These are phyloP conservation scores for Lycium barbarum DNA, from an alignment of 257 asterid genomes.

Conservation along the genomic window DNA sequence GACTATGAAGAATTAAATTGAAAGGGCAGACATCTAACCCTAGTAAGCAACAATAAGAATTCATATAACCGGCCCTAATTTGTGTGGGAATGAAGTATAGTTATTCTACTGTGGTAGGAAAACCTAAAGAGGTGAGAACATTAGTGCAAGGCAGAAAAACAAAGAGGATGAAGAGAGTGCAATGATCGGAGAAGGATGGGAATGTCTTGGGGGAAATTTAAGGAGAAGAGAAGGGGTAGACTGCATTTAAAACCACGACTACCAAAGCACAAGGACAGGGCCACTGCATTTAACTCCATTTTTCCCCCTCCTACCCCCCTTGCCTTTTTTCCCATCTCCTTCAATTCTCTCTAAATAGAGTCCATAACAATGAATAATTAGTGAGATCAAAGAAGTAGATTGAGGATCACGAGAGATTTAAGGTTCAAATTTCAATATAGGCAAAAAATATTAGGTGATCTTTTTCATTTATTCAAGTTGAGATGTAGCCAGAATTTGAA, in stretches of 20 bases:
- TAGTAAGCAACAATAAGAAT: not conserved
- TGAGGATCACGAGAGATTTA: too few species aligned
- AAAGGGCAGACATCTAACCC: not conserved
- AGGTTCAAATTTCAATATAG: too few species aligned
- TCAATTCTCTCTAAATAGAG: not conserved
- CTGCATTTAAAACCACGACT: conserved; percentile 50
- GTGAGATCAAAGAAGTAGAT: too few species aligned
- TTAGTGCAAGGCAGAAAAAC: not conserved
- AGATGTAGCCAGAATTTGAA: too few species aligned
- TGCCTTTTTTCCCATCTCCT: conserved; percentile 25
- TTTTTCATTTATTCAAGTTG: too few species aligned
- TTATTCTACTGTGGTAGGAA: not conserved
- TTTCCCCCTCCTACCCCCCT: conserved; percentile 31
- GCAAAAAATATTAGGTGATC: too few species aligned
- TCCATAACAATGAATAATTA: too few species aligned
- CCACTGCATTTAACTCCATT: conserved; percentile 53
- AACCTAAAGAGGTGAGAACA: not conserved
- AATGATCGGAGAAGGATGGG: conserved; percentile 19
- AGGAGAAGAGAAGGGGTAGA: conserved; percentile 27
- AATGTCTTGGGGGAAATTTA: conserved; percentile 47
- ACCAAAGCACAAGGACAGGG: conserved; percentile 48
- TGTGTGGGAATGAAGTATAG: not conserved
- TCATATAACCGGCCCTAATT: not conserved
- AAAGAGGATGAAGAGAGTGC: not conserved
- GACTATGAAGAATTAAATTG: too few species aligned